Evolutionary conservation across 1,284 basidiomycete genomes (phyloP).

Genomic region (Golubevia pallescens): DNA sequence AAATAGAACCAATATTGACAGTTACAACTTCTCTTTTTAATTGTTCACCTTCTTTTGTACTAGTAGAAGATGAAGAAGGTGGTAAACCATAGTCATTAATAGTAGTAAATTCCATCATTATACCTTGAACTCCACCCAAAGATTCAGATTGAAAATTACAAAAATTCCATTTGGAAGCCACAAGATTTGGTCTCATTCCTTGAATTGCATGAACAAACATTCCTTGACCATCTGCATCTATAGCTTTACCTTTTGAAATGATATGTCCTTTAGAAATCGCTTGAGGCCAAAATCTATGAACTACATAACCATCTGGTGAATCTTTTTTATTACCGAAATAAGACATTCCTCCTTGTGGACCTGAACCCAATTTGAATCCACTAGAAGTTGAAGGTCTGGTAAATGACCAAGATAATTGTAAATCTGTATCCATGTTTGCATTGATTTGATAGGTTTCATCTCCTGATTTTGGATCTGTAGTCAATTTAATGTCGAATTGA

Average conservation of each 20-base stretch:
- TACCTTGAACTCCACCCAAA: slow-evolving; percentile 77
- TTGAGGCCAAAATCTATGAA: slow-evolving; percentile 58
- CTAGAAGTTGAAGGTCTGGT: slow-evolving; percentile 74
- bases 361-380: slow-evolving; percentile 91
- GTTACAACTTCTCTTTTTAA: slow-evolving; percentile 21
- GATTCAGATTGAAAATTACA: slow-evolving; percentile 74
- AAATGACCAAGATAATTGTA: slow-evolving; percentile 81
- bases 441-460: slow-evolving; percentile 78
- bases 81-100: slow-evolving; percentile 47
- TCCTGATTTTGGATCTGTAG: slow-evolving; percentile 71
- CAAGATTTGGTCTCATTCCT: slow-evolving; percentile 94
- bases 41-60: slow-evolving; percentile 67
- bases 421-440: slow-evolving; percentile 79
- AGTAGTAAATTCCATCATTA: slow-evolving; percentile 97
- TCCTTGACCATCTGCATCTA: slow-evolving; percentile 76
- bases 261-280: slow-evolving; percentile 74
- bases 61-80: slow-evolving; percentile 65
- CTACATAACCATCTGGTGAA: slow-evolving; percentile 46
- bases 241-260: slow-evolving; percentile 74
- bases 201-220: slow-evolving; percentile 97
- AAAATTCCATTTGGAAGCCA: slow-evolving; percentile 96
- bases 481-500: slow-evolving; percentile 75
- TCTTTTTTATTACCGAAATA: slow-evolving; percentile 74
- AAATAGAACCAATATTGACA: slow-evolving; percentile 84
- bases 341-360: slow-evolving; percentile 84